Conservation (phyloP, 1,284 basidiomycete genomes). For the Cystobasidiaceae sp. region DNA sequence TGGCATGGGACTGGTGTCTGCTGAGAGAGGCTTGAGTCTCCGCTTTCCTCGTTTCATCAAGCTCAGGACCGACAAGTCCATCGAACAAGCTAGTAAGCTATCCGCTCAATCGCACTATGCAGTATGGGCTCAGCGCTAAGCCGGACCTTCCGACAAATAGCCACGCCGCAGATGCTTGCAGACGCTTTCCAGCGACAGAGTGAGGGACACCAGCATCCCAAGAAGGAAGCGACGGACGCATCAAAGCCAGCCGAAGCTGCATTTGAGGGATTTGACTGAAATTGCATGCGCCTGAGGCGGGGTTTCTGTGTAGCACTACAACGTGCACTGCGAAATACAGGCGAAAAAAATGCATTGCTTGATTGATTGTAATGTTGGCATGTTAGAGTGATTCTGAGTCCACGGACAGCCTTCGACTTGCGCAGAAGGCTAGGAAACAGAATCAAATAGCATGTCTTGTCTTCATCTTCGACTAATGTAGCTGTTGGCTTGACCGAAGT, state of each 20-base stretch:
- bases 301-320: no score
- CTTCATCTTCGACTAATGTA: slow-evolving; percentile 16
- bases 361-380: slow-evolving; percentile 25
- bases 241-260: not conserved
- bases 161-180: slow-evolving; percentile 31
- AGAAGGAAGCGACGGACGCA: not conserved
- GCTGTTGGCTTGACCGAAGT: slow-evolving; percentile 19
- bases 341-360: no score
- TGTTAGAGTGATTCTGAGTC: slow-evolving; percentile 31
- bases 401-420: slow-evolving; percentile 8
- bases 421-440: slow-evolving; percentile 10
- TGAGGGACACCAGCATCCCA: slow-evolving; percentile 27
- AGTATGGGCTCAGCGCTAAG: not conserved
- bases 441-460: slow-evolving; percentile 25
- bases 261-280: no score
- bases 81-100: slow-evolving; percentile 39
- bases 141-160: not conserved
- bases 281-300: no score
- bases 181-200: slow-evolving; percentile 30
- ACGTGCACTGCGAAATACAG: no score
- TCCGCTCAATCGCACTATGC: not conserved
- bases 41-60: slow-evolving; percentile 49
- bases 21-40: slow-evolving; percentile 56
- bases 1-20: slow-evolving; percentile 62
- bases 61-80: slow-evolving; percentile 37